Evolutionary conservation across 1,139 yeast species (phyloP).

Genomic region (Blastobotrys raffinosifermentans): DNA sequence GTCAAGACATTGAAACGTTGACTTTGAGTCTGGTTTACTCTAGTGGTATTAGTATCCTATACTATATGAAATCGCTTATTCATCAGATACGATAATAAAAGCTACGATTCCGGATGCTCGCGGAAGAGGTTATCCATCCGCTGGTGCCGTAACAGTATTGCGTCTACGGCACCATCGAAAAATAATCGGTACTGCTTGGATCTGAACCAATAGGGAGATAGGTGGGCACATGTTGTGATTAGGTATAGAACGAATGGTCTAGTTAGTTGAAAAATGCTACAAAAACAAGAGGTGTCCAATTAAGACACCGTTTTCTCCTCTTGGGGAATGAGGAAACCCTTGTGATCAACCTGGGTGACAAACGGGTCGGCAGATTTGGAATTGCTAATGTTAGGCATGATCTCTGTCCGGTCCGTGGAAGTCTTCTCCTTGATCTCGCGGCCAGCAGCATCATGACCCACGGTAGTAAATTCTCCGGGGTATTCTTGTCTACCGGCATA

Average conservation of each 20-base stretch:
- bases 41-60: no score
- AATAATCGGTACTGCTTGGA: background rate
- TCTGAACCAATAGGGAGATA: background rate
- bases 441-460: background rate
- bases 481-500: background rate
- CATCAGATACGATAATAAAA: no score
- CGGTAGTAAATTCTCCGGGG: background rate
- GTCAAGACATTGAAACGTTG: no score
- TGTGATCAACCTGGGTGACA: background rate
- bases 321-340: background rate
- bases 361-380: background rate
- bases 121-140: no score
- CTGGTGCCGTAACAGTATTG: background rate
- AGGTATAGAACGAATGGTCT: background rate
- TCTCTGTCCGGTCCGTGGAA: background rate
- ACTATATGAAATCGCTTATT: no score
- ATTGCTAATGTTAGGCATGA: background rate
- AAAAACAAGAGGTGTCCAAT: background rate
- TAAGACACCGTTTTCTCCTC: conserved; percentile 1
- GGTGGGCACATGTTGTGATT: background rate
- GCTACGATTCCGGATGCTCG: no score
- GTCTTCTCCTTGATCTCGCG: background rate
- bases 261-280: background rate
- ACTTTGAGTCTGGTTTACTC: no score
- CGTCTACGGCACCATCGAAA: background rate